phyloP scores from a whole-genome alignment of 768 basidiomycete genomes.

The Royoungia palumana region DNA sequence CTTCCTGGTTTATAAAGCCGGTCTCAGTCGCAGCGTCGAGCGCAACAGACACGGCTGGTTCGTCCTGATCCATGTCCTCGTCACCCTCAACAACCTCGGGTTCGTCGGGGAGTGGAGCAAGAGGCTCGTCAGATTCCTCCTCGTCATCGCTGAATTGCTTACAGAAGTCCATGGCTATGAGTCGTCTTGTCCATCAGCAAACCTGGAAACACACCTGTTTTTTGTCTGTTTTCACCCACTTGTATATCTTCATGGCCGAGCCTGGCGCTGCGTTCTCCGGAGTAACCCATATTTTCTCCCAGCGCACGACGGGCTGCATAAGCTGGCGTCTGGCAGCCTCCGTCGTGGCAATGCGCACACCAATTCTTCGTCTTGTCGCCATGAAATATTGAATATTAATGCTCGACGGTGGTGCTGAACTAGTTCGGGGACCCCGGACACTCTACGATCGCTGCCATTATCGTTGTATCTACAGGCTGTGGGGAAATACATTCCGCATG shows the following conservation, averaged over 20 bases:
- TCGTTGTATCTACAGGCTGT: too few species aligned
- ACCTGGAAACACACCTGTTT: slow-evolving; percentile 52
- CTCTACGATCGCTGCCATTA: too few species aligned
- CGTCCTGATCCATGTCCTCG: slow-evolving; percentile 74
- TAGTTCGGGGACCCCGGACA: slow-evolving; percentile 18
- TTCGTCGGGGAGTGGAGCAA: slow-evolving; percentile 76
- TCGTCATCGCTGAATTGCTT: slow-evolving; percentile 91
- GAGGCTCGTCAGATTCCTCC: slow-evolving; percentile 71
- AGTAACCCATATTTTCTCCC: slow-evolving; percentile 74
- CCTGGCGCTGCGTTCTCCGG: slow-evolving; percentile 54
- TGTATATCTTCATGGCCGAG: slow-evolving; percentile 62
- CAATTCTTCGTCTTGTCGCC: slow-evolving; percentile 74
- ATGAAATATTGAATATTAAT: slow-evolving; percentile 39
- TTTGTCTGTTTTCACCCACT: slow-evolving; percentile 81
- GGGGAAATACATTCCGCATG: too few species aligned
- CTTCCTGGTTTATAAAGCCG: slow-evolving; percentile 33
- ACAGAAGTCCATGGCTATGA: slow-evolving; percentile 6
- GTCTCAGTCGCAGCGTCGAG: slow-evolving; percentile 39
- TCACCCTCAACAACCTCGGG: slow-evolving; percentile 72
- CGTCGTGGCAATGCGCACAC: slow-evolving; percentile 70
- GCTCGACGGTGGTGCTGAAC: neutral
- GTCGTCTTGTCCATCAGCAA: neutral
- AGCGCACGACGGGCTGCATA: slow-evolving; percentile 87
- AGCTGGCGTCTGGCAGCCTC: slow-evolving; percentile 79
- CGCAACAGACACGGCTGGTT: slow-evolving; percentile 40